These are phyloP conservation scores for Camellia lanceoleosa DNA, from an alignment of 148 eudicot genomes.

Conservation along the genomic window DNA sequence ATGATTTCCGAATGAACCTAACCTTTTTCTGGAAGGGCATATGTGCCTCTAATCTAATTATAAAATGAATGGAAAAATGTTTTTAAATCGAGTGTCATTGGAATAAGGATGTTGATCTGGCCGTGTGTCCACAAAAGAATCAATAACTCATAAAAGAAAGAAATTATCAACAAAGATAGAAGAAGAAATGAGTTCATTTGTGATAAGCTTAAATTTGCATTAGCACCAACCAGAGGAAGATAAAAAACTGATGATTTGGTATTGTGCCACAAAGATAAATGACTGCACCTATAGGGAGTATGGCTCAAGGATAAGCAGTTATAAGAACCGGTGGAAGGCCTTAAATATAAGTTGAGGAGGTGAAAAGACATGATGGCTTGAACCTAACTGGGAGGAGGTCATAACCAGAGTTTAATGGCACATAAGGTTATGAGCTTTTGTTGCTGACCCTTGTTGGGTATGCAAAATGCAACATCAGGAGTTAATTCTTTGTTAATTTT, in stretches of 20 bases:
- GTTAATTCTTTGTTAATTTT: neutral
- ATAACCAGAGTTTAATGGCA: neutral
- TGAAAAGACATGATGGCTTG: neutral
- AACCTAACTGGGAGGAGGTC: neutral
- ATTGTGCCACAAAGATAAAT: neutral
- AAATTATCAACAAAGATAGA: neutral
- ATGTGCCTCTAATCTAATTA: neutral
- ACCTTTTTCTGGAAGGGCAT: neutral
- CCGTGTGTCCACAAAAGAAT: neutral
- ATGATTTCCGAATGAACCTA: neutral
- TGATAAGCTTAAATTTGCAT: neutral
- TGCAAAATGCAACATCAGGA: neutral
- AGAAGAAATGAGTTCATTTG: neutral
- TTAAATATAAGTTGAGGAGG: neutral
- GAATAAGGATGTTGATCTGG: no score
- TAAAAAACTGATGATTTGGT: neutral
- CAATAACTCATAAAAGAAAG: neutral
- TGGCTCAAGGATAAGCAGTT: neutral
- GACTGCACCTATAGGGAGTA: neutral
- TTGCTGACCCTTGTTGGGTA: neutral
- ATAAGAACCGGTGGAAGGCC: neutral
- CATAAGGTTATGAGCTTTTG: neutral
- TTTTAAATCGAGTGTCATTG: no score
- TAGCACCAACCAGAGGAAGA: neutral
- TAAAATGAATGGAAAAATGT: neutral